phyloP scores from a whole-genome alignment of 257 asterid species.

The Solanum virginianum region DNA sequence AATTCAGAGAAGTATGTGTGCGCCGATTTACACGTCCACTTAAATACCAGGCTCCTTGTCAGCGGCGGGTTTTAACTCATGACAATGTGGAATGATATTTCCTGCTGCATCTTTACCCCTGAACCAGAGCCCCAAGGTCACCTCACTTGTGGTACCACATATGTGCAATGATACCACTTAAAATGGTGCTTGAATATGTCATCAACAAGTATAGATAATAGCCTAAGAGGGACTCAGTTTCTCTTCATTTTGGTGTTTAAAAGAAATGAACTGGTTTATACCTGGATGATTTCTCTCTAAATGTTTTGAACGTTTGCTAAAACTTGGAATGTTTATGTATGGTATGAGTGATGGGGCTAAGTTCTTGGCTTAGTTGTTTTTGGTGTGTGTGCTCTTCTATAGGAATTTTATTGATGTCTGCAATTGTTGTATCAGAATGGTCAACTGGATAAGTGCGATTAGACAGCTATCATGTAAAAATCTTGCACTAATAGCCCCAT shows the following conservation, averaged over 20 bases:
- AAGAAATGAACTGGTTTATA: background rate
- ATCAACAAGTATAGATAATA: background rate
- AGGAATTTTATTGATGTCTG: background rate
- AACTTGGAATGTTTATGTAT: background rate
- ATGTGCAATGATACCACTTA: no score
- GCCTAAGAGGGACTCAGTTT: background rate
- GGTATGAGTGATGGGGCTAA: background rate
- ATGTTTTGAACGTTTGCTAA: background rate
- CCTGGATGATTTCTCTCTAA: background rate
- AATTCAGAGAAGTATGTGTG: background rate
- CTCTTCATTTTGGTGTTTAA: background rate
- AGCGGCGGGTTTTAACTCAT: background rate
- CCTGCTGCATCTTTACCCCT: background rate
- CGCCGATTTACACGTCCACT: background rate
- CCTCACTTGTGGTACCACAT: background rate
- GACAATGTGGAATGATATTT: background rate
- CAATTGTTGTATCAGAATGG: background rate
- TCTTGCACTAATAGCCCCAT: background rate
- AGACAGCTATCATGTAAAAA: background rate
- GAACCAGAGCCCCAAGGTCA: background rate
- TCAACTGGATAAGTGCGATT: background rate
- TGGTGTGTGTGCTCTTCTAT: background rate
- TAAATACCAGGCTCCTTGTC: background rate
- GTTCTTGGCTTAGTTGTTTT: background rate
- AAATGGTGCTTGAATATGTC: background rate